Evolutionary conservation across 2,329 filamentous ascomycete genomes (phyloP), one percentile per base, ranked within the genome.

Genomic region (Phialophora expanda): DNA sequence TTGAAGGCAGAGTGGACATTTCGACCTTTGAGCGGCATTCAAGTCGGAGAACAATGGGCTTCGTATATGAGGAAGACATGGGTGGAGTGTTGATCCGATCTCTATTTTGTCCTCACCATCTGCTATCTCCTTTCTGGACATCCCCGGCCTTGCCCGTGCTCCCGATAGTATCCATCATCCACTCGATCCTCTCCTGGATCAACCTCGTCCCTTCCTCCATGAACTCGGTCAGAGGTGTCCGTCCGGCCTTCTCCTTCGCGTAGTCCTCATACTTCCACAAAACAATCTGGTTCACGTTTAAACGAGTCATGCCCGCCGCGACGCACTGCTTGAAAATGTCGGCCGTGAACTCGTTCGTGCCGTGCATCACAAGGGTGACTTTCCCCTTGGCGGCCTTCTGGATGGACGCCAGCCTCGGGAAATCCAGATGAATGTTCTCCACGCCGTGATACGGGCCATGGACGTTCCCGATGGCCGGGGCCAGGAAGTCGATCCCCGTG

Each of bases 381-480:
- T 79, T 75, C 38, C 79, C 78, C 0, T 81, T 81, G 4, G 84
- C 82, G 57, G 80, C 77, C 57, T 81, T 76, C 61, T 83, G 78
- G 62, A 88, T 84, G 4, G 76, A 75, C 48, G 77, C 74, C 64
- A 87, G 65, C 11, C 69, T 83, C 0, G 86, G 83, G 0, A 69
- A 70, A 26, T 71, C 69, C 7, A 71, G 54, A n/a, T 70, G 24
- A 56, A 69, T 66, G 56, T 69, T 70, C 55, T 69, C 60, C 24
- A 62, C 56, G 51, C 71, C 71, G 50, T 89, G 88, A 76, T 92
- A 92, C 71, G 88, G 86, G 5, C 90, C 90, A 77, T 92, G 90
- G 53, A 92, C 87, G 72, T 92, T 92, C 3, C 90, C 90, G 78
- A 92, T 91, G 0, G 89, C 89, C 0, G 90, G 90, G 2, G 90